Base-by-base conservation (phyloP, 2,329 filamentous ascomycete species). In the Fusarium sp. region DNA sequence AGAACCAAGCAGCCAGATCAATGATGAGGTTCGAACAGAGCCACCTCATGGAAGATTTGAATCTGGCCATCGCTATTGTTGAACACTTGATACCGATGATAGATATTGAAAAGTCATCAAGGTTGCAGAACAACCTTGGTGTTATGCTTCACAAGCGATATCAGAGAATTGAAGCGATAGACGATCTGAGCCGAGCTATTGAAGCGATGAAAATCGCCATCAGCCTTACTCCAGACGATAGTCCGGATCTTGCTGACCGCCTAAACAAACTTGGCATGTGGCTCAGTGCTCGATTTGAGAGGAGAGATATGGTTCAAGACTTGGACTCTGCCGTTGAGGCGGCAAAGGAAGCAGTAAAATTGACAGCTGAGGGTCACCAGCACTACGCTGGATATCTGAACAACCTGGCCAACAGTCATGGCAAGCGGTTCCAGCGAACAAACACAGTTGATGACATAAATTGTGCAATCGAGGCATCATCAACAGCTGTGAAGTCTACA, bases 141-240 rank as follows among this genome's bases (percentile, higher is more conserved):
- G 13, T 54, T 22, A 38, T 54, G 18, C 13, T 54, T 38, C 30
- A 54, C 11, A 52, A 26, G n/a, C 32, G 50, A 24, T 20, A 52
- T 36, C n/a, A 52, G 32, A 26, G 3, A 15, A 15, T n/a, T 24
- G 17, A 20, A 52, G 17, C 17, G 6, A 20, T 20, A 24, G 7
- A 36, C 3, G 48, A 52, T 6, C 32, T 52, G 12, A 14, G n/a
- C 17, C n/a, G n/a, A 36, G 48, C 48, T 52, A 15, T 52, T 24
- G 32, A 36, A 6, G 32, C 13, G 13, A 26, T 52, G 12, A 15
- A 11, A 34, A 3, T 1, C 32, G 9, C 50, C 6, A 52, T 36
- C 1, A 34, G n/a, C 26, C 18, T 11, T 11, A 26, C 32, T 5
- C 17, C 50, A 0, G 4, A 26, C 13, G 9, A 22, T 8, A 52